Evolutionary conservation across 2,329 filamentous ascomycete genomes (phyloP).

Genomic region (Pezicula radicicola): DNA sequence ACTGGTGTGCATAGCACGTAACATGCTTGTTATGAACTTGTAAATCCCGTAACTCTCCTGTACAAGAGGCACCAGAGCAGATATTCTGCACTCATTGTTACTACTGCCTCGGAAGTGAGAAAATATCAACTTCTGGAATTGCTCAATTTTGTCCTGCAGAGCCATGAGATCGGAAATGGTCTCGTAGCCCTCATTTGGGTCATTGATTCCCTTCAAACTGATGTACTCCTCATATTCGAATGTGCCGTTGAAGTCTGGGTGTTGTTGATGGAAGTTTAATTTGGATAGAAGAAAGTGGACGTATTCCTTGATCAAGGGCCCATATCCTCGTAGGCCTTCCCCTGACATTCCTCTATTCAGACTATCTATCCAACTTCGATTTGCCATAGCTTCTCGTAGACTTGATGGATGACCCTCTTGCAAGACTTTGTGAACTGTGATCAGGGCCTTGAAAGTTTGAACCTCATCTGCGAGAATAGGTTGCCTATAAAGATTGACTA

Average conservation of each 20-base stretch:
- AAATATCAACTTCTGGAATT: conserved; percentile 98
- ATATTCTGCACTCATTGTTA: conserved; percentile 96
- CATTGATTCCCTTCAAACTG: conserved; percentile 95
- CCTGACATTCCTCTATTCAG: conserved; percentile 79
- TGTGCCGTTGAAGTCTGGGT: conserved; percentile 96
- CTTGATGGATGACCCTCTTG: conserved; percentile 93
- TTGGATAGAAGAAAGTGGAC: conserved; percentile 94
- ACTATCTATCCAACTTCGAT: conserved; percentile 89
- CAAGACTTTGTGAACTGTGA: conserved; percentile 94
- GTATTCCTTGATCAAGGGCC: conserved; percentile 91
- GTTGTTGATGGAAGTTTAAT: conserved; percentile 92
- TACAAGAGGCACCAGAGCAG: conserved; percentile 86
- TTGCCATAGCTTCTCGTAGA: conserved; percentile 82
- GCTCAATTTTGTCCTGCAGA: conserved; percentile 96
- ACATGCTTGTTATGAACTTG: conserved; percentile 99
- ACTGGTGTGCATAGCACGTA: conserved; percentile 96
- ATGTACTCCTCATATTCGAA: conserved; percentile 99
- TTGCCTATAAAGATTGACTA: conserved; percentile 55
- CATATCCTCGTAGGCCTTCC: conserved; percentile 87
- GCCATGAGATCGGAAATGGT: conserved; percentile 96
- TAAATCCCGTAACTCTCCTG: conserved; percentile 99
- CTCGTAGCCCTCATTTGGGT: conserved; percentile 96
- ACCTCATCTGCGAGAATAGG: conserved; percentile 98
- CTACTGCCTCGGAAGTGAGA: conserved; percentile 88
- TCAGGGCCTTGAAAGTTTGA: conserved; percentile 97